Evolutionary conservation across 306 rosid species (phyloP).

Genomic region (Cucumis cinereus): DNA sequence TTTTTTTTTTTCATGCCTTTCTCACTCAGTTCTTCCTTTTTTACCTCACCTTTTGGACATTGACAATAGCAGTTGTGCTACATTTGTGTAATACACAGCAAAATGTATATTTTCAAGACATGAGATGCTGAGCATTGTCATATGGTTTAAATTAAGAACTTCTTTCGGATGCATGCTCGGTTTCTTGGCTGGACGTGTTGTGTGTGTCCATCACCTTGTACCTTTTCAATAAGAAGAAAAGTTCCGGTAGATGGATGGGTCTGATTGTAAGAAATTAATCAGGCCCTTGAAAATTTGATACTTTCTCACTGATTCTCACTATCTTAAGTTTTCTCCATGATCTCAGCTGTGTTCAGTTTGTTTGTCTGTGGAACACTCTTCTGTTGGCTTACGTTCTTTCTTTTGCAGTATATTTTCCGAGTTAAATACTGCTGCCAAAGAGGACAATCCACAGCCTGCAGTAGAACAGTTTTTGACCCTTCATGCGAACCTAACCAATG

Average conservation of each 20-base stretch:
- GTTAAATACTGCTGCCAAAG: constrained; percentile 53
- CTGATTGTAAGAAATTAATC: not conserved
- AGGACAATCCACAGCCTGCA: constrained; percentile 64
- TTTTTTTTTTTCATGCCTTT: too few relatives aligned
- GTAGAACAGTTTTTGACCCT: constrained; percentile 76
- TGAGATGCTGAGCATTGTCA: not conserved
- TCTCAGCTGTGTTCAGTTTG: not conserved
- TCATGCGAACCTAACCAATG: constrained; percentile 46
- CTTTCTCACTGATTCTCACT: not conserved
- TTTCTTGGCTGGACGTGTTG: not conserved
- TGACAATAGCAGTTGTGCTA: too few relatives aligned
- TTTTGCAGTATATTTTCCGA: constrained; percentile 62
- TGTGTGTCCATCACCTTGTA: not conserved
- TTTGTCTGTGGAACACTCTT: not conserved
- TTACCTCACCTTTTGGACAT: too few relatives aligned
- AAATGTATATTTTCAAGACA: too few relatives aligned
- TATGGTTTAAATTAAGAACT: not conserved
- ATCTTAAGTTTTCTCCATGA: not conserved
- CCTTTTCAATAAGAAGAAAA: not conserved
- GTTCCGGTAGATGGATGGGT: not conserved
- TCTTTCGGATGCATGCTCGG: not conserved
- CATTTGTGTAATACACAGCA: too few relatives aligned
- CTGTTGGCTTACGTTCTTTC: not conserved
- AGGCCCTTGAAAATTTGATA: not conserved
- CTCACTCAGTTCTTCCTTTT: too few relatives aligned